Conservation (phyloP, 371 early-diverging fungal species). For the Circinella minor region DNA sequence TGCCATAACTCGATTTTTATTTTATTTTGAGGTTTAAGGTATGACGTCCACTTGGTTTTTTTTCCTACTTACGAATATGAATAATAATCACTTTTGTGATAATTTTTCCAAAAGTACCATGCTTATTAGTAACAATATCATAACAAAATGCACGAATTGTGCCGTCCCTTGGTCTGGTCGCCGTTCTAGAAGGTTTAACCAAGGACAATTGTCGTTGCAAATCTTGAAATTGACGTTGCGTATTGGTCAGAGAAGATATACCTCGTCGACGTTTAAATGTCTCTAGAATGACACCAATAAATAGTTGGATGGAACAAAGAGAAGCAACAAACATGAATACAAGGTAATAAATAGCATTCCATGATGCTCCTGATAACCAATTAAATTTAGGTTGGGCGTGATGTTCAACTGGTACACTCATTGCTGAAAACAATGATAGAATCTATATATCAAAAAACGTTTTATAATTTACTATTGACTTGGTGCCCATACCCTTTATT, state of each 20-base stretch:
- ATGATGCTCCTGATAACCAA: constrained; percentile 39
- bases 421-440: constrained; percentile 40
- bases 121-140: constrained; percentile 51
- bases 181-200: constrained; percentile 49
- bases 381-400: constrained; percentile 46
- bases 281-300: constrained; percentile 62
- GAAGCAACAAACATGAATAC: constrained; percentile 61
- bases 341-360: constrained; percentile 52
- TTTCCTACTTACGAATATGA: constrained; percentile 31
- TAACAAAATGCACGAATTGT: constrained; percentile 45
- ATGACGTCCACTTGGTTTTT: neutral
- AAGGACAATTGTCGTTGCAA: constrained; percentile 52
- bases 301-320: constrained; percentile 56
- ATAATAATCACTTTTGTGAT: constrained; percentile 37
- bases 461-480: too few relatives aligned
- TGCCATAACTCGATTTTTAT: too few relatives aligned
- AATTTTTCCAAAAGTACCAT: constrained; percentile 43
- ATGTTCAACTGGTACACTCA: constrained; percentile 35
- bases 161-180: constrained; percentile 36
- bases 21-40: too few relatives aligned
- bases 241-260: constrained; percentile 51
- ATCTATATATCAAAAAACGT: constrained; percentile 20
- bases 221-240: constrained; percentile 58
- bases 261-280: constrained; percentile 58
- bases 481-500: too few relatives aligned